phyloP scores from a whole-genome alignment of 495 filamentous ascomycete genomes.

The Wilcoxina mikolae region DNA sequence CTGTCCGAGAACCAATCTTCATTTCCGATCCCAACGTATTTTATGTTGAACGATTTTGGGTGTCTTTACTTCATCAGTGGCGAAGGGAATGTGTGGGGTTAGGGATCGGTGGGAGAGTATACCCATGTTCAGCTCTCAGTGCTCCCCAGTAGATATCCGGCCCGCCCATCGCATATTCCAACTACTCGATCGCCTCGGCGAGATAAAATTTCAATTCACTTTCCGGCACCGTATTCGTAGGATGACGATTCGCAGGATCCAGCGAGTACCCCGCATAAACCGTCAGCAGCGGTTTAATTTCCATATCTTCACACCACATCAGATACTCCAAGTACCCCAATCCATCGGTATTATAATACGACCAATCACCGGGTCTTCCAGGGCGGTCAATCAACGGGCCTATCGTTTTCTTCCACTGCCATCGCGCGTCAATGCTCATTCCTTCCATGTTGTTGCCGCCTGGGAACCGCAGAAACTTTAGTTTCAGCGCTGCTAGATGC shows the following conservation, averaged over 20 bases:
- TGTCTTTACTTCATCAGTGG: no score
- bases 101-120: no score
- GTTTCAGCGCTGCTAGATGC: constrained; percentile 39
- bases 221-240: constrained; percentile 31
- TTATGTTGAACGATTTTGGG: constrained; percentile 42
- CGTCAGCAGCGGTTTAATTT: constrained; percentile 41
- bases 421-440: constrained; percentile 36
- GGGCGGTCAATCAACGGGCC: constrained; percentile 48
- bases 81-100: no score
- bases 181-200: constrained; percentile 48
- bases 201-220: constrained; percentile 35
- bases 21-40: constrained; percentile 52
- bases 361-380: constrained; percentile 47
- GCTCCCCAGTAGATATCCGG: constrained; percentile 42
- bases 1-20: constrained; percentile 45
- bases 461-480: constrained; percentile 47
- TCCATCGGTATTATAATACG: constrained; percentile 37
- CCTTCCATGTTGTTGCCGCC: constrained; percentile 57
- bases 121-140: constrained; percentile 41
- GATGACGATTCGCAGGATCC: constrained; percentile 31
- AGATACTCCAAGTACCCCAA: constrained; percentile 51
- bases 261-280: constrained; percentile 52
- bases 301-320: constrained; percentile 50
- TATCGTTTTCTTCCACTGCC: constrained; percentile 57
- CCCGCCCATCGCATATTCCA: constrained; percentile 50